Base-by-base conservation (phyloP, 2,329 filamentous ascomycete species). In the Lojkania enalia region DNA sequence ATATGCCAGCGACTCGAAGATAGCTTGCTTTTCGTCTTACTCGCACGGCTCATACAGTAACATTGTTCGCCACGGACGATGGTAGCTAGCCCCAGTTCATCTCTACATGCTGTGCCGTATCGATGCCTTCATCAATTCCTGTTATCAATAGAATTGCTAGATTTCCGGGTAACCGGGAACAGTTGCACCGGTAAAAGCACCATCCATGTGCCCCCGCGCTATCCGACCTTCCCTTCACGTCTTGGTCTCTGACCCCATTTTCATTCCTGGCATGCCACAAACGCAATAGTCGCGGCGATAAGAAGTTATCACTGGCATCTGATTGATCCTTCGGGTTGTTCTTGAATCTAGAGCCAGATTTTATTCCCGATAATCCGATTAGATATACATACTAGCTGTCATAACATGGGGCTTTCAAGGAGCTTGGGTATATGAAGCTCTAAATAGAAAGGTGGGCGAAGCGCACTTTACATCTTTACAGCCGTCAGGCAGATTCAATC, bases 151-250 rank as follows among this genome's bases (percentile, higher is more conserved):
- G 5, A 9, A 18, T 20, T 39, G 23, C 29, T 20, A 20, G 20
- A 14, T 33, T 6, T 9, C 11, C 30, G 30, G 30, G 30, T 7
- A 16, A 15, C 14, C 11, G 16, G 9, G 30, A 9, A 9, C 11
- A 12, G 9, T 12, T 33, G 30, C 9, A 16, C 14, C 23, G 7
- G n/a, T 27, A 7, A 9, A 33, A 7, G 31, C 31, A 16, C 31
- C 25, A 15, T 20, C 39, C 23, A 36, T 43, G 33, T 31, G n/a
- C 18, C 40, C 31, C 40, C 40, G 33, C 40, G 31, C 21, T 36
- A 33, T 37, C 23, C 35, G 25, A 44, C 35, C 42, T 44, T 38
- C 42, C 42, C 39, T 16, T 19, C n/a, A 14, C 14, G 42, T 38
- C 23, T 12, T 44, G 42, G 42, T 39, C 23, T 20, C 21, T 35